Evolutionary conservation across 2,329 filamentous ascomycete species (phyloP).

Genomic region (Diplocarpon rosae): DNA sequence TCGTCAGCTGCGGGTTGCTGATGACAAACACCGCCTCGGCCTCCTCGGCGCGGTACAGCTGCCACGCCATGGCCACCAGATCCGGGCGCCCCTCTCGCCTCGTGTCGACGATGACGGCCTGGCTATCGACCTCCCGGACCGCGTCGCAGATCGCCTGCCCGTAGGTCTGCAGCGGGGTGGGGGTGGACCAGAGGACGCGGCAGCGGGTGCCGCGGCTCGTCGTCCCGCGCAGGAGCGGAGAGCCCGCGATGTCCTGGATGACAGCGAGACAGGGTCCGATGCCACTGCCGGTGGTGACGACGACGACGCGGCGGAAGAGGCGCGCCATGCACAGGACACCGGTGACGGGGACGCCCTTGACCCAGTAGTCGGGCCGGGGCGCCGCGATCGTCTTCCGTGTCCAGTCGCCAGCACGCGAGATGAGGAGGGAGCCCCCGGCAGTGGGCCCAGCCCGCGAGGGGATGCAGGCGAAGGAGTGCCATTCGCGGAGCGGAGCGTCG

Average conservation of each 20-base stretch:
- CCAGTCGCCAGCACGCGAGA: conserved; percentile 70
- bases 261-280: conserved; percentile 30
- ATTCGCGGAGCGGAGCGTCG: conserved; percentile 53
- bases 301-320: conserved; percentile 28
- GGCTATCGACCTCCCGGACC: conserved; percentile 27
- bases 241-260: conserved; percentile 21
- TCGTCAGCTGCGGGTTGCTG: conserved; percentile 29
- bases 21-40: conserved; percentile 31
- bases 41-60: conserved; percentile 22
- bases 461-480: conserved; percentile 68
- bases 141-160: conserved; percentile 26
- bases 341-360: conserved; percentile 33
- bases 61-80: conserved; percentile 27
- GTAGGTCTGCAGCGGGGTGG: conserved; percentile 27
- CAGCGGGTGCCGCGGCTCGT: conserved; percentile 11
- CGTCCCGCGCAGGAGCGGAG: too few relatives aligned
- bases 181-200: conserved; percentile 29
- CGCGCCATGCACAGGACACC: conserved; percentile 29
- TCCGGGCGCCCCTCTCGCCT: conserved; percentile 26
- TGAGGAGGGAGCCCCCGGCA: conserved; percentile 53
- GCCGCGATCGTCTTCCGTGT: conserved; percentile 47
- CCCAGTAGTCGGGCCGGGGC: too few relatives aligned
- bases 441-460: conserved; percentile 38
- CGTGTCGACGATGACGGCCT: conserved; percentile 29
- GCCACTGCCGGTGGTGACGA: conserved; percentile 31